Conservation (phyloP, 139 green algal species). For the Bryopsis sp. region DNA sequence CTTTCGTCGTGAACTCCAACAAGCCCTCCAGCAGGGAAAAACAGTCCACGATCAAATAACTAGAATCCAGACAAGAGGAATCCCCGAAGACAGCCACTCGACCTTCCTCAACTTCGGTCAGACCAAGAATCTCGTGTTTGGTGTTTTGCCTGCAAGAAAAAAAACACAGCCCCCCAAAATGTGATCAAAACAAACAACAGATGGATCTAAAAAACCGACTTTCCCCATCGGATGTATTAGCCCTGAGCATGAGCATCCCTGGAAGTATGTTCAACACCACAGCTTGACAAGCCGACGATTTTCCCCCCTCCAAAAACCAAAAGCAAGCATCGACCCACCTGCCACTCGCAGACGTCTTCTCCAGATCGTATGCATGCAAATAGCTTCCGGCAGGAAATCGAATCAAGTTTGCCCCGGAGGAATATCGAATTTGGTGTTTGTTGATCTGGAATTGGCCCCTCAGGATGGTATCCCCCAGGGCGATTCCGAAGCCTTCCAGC, state of each 20-base stretch:
- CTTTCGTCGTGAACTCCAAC: constrained; percentile 21
- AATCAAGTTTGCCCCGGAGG: constrained; percentile 21
- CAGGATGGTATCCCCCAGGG: constrained; percentile 65
- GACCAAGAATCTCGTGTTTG: not conserved
- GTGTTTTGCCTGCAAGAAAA: not conserved
- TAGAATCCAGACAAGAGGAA: constrained; percentile 89
- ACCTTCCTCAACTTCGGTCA: constrained; percentile 34
- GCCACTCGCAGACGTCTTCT: not conserved
- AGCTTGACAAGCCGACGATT: not conserved
- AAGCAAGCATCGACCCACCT: constrained; percentile 20
- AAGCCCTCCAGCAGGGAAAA: constrained; percentile 45
- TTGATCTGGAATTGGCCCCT: constrained; percentile 30
- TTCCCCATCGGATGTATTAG: not conserved
- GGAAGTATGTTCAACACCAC: constrained; percentile 5
- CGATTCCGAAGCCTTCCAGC: constrained; percentile 67
- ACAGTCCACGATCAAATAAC: constrained; percentile 51
- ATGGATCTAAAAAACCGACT: not conserved
- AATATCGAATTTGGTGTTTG: not conserved
- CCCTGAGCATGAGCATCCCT: not conserved
- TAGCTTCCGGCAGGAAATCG: constrained; percentile 28
- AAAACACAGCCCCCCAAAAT: not conserved
- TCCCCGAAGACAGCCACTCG: constrained; percentile 72
- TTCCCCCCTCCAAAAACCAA: not conserved
- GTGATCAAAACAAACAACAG: not conserved
- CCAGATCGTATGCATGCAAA: not conserved